Conservation (phyloP, 2,329 filamentous ascomycete species). For the Ustulina deusta region DNA sequence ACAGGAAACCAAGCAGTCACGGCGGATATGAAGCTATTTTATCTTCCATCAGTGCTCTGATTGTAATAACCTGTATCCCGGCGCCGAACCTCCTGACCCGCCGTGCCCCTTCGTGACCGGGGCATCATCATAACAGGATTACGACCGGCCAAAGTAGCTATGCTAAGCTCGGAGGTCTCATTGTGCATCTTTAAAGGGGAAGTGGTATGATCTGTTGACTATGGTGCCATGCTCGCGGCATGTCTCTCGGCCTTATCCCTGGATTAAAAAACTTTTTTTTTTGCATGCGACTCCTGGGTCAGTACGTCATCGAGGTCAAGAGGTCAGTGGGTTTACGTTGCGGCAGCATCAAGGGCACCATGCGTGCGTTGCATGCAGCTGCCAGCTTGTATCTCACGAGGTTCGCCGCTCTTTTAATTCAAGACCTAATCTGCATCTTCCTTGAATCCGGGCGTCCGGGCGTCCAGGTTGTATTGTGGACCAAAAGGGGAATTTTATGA, state of each 20-base stretch:
- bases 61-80: conserved; percentile 2
- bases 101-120: not conserved
- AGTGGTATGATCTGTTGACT: conserved; percentile 22
- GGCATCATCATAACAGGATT: not conserved
- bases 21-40: conserved; percentile 22
- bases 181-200: conserved; percentile 25
- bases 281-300: conserved; percentile 14
- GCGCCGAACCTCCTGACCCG: not conserved
- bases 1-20: conserved; percentile 1
- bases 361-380: not conserved
- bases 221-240: conserved; percentile 20
- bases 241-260: conserved; percentile 24
- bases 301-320: not conserved
- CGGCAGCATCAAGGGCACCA: not conserved
- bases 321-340: not conserved
- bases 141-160: not conserved
- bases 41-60: not conserved
- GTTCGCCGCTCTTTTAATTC: too few species aligned
- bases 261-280: conserved; percentile 1
- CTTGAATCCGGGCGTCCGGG: too few species aligned
- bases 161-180: conserved; percentile 12
- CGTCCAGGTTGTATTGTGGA: not conserved
- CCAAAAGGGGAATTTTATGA: not conserved
- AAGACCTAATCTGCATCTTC: too few species aligned
- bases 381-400: too few species aligned